phyloP scores from a whole-genome alignment of 805 yeast genomes.

The Metschnikowia similis region DNA sequence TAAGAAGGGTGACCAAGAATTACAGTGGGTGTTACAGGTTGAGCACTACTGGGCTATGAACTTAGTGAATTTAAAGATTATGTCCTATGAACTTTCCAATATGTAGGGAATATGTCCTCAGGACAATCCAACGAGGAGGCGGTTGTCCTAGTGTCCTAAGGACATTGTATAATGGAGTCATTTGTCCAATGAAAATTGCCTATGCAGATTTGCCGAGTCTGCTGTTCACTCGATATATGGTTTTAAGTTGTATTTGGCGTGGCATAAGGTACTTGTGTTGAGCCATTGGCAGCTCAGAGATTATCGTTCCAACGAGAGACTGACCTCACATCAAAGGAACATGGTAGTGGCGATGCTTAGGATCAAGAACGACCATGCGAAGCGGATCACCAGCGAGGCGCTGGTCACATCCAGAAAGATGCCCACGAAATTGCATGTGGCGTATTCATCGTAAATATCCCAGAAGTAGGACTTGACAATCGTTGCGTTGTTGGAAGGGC shows the following conservation, averaged over 20 bases:
- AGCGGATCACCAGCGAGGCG: slow-evolving; percentile 4
- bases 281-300: background rate
- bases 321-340: background rate
- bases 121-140: too few relatives aligned
- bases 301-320: background rate
- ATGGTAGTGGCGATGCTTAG: background rate
- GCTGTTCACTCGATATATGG: too few relatives aligned
- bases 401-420: background rate
- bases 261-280: too few relatives aligned
- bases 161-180: background rate
- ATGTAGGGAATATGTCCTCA: background rate
- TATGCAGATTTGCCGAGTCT: too few relatives aligned
- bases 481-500: slow-evolving; percentile 51
- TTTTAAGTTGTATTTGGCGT: too few relatives aligned
- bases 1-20: background rate
- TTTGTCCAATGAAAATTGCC: background rate
- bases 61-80: background rate
- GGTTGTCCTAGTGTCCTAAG: too few relatives aligned
- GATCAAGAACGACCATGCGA: slow-evolving; percentile 7
- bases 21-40: background rate
- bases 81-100: background rate
- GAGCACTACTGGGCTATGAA: background rate
- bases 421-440: slow-evolving; percentile 39
- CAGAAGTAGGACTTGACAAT: slow-evolving; percentile 42
- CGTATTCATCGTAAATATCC: slow-evolving; percentile 25